These are phyloP conservation scores for Fusarium stilboides DNA, from an alignment of 2,329 filamentous ascomycete genomes.

Conservation along the genomic window DNA sequence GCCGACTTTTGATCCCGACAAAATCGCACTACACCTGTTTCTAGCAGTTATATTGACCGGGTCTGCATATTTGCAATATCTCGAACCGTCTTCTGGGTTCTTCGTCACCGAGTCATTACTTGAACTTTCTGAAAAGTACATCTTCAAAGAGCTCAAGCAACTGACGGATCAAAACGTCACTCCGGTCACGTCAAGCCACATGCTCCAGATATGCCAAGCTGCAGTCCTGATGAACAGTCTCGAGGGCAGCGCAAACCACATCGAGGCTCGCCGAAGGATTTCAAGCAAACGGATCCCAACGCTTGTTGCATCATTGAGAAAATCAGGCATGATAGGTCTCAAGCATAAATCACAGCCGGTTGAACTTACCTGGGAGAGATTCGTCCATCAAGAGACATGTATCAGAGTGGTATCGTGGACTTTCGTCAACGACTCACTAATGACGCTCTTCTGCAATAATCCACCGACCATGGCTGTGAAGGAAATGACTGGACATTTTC, in stretches of 20 bases:
- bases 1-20: conserved; percentile 37
- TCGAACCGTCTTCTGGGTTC: rapidly evolving
- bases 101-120: neutral
- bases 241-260: conserved; percentile 15
- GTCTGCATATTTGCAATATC: conserved; percentile 9
- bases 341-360: neutral
- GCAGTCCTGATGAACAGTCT: conserved; percentile 21
- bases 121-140: conserved; percentile 29
- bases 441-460: conserved; percentile 31
- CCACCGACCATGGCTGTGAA: conserved; percentile 20
- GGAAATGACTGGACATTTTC: conserved; percentile 37
- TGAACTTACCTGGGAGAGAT: conserved; percentile 6
- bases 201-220: conserved; percentile 35
- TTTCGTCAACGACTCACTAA: conserved; percentile 19
- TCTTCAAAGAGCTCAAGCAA: conserved; percentile 26
- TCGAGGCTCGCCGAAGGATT: conserved; percentile 15
- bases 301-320: conserved; percentile 18
- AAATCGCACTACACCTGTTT: conserved; percentile 15
- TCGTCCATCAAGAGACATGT: conserved; percentile 31
- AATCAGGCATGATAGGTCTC: neutral
- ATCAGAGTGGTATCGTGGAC: conserved; percentile 38
- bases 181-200: conserved; percentile 6
- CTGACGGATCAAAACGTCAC: neutral
- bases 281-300: conserved; percentile 19
- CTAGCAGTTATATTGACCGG: conserved; percentile 17